Evolutionary conservation across 306 rosid genomes (phyloP).

Genomic region (Macrotyloma uniflorum): DNA sequence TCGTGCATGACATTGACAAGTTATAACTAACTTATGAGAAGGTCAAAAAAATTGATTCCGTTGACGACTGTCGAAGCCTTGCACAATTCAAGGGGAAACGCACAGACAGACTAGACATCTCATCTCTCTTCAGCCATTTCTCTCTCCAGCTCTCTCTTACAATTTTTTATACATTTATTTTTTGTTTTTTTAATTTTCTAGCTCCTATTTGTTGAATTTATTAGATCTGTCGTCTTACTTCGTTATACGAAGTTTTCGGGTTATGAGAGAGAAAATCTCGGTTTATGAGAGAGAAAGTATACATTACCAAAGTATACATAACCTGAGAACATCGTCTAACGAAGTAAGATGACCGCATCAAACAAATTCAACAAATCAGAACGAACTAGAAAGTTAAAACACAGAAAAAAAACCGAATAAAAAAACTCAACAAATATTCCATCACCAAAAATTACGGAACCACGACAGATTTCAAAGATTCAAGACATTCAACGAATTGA

Average conservation of each 20-base stretch:
- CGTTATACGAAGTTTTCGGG: too few relatives aligned
- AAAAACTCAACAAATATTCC: slow-evolving; percentile 22
- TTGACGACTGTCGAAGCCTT: not conserved
- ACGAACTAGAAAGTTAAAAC: not conserved
- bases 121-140: too few relatives aligned
- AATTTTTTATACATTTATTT: too few relatives aligned
- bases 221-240: too few relatives aligned
- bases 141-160: too few relatives aligned
- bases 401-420: not conserved
- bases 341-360: slow-evolving; percentile 23
- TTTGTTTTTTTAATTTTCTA: too few relatives aligned
- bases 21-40: not conserved
- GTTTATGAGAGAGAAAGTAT: too few relatives aligned
- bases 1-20: not conserved
- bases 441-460: not conserved
- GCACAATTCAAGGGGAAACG: not conserved
- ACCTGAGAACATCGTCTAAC: not conserved
- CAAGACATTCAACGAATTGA: not conserved
- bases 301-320: too few relatives aligned
- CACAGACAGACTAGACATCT: too few relatives aligned
- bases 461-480: not conserved
- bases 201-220: too few relatives aligned
- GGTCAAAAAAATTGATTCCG: not conserved
- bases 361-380: not conserved
- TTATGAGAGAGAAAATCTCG: too few relatives aligned